Evolutionary conservation across 148 eudicot species (phyloP).

Genomic region (Camellia lanceoleosa): DNA sequence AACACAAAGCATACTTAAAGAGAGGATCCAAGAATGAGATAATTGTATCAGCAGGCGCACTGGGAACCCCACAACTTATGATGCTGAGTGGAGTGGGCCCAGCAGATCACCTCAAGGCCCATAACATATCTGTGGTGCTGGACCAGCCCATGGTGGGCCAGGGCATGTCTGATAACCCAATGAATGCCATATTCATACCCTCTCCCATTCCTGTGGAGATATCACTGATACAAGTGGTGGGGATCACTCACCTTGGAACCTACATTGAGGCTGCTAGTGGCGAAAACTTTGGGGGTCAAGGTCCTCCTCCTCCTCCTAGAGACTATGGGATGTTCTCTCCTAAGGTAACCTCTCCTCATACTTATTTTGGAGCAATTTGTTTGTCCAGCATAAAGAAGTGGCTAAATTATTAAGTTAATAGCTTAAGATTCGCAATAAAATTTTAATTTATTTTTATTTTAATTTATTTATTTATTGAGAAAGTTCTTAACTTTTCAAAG

Average conservation of each 20-base stretch:
- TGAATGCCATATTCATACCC: constrained; percentile 78
- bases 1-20: constrained; percentile 59
- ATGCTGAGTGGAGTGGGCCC: constrained; percentile 94
- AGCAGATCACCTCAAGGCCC: constrained; percentile 51
- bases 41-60: constrained; percentile 72
- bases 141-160: constrained; percentile 73
- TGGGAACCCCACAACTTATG: constrained; percentile 88
- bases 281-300: constrained; percentile 45
- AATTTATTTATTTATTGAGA: too few species aligned
- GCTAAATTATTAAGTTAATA: too few species aligned
- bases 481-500: too few species aligned
- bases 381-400: too few species aligned
- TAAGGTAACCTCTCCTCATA: constrained; percentile 37
- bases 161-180: constrained; percentile 85
- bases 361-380: neutral
- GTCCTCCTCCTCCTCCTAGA: neutral
- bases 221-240: constrained; percentile 80
- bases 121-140: constrained; percentile 57
- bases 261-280: constrained; percentile 92
- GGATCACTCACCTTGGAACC: constrained; percentile 67
- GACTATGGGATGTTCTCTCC: constrained; percentile 93
- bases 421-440: too few species aligned
- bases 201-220: constrained; percentile 81
- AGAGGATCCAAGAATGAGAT: constrained; percentile 55
- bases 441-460: too few species aligned